Evolutionary conservation across 176 grass and related monocot genomes (phyloP), one percentile per base, ranked within the genome.

Genomic region (Carex parvula): DNA sequence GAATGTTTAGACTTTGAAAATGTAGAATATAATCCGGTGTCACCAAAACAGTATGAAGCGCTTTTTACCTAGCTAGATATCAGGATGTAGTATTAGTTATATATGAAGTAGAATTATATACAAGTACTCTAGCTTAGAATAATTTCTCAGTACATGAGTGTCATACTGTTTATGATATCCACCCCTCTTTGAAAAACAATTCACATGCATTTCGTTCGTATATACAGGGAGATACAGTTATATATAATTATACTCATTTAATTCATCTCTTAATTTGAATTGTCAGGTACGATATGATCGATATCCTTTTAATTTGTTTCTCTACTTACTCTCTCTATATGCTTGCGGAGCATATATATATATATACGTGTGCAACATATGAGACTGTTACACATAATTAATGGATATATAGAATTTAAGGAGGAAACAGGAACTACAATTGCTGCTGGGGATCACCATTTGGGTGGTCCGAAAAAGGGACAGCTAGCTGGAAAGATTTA

Each of bases 401-500:
- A 76, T 75, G 71, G 72, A 76, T 41, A 41, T 9, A 39, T n/a
- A n/a, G n/a, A n/a, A n/a, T n/a, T n/a, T n/a, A n/a, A n/a, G n/a
- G n/a, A n/a, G n/a, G n/a, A n/a, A n/a, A 26, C 32, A 70, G 72
- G 32, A 76, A 55, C 32, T 55, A 16, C 12, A 6, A 26, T 18
- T 21, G 70, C 41, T 12, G 29, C 65, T 69, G 35, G 68, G 68
- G 63, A 6, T 0, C 68, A 7, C n/a, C 4, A 52, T 73, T 50
- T 54, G 44, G 46, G 71, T 75, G 71, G 71, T 75, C 71, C 46
- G 71, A 75, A 75, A 26, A 75, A 15, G 22, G 4, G 46, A 46
- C 71, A 75, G 71, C 71, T 75, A 75, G 71, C 71, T 75, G 71
- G 44, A 54, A 26, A 75, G 71, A 75, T 75, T 75, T 75, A 75